These are phyloP conservation scores for Astraeus odoratus DNA, from an alignment of 768 basidiomycete species.

Conservation along the genomic window DNA sequence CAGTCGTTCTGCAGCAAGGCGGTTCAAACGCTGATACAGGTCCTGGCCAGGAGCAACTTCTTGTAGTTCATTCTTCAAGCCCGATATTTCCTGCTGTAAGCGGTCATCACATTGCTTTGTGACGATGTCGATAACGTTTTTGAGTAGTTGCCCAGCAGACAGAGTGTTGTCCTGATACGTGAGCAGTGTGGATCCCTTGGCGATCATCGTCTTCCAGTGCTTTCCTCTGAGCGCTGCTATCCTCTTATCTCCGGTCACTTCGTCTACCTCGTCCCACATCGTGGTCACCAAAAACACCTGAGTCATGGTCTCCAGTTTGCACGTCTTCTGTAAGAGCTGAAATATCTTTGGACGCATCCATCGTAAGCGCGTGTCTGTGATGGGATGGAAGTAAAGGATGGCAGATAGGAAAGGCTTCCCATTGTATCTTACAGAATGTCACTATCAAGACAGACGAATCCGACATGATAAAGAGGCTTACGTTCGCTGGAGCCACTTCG, in stretches of 20 bases:
- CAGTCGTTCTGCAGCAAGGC: no score
- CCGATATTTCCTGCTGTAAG: no score
- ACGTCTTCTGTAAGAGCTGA: no score
- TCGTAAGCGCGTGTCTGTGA: neutral
- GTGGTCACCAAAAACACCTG: neutral
- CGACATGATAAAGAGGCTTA: neutral
- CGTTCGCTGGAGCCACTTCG: conserved; percentile 6
- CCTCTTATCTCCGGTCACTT: neutral
- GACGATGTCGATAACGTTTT: no score
- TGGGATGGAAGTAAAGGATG: neutral
- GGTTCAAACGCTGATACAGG: no score
- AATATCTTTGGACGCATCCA: no score
- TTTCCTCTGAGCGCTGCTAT: neutral
- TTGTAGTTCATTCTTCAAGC: no score
- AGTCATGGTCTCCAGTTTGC: no score
- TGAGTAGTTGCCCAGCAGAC: neutral
- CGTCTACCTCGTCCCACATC: neutral
- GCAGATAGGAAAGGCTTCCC: neutral
- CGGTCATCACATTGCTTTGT: no score
- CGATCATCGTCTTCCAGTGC: neutral
- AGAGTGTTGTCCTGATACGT: neutral
- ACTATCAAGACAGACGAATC: neutral
- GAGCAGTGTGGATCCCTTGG: neutral
- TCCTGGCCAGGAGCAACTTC: no score
- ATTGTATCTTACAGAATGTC: neutral